Evolutionary conservation across 805 yeast species (phyloP), one percentile per base, ranked within the genome.

Genomic region (Suhomyces xylopsoci): DNA sequence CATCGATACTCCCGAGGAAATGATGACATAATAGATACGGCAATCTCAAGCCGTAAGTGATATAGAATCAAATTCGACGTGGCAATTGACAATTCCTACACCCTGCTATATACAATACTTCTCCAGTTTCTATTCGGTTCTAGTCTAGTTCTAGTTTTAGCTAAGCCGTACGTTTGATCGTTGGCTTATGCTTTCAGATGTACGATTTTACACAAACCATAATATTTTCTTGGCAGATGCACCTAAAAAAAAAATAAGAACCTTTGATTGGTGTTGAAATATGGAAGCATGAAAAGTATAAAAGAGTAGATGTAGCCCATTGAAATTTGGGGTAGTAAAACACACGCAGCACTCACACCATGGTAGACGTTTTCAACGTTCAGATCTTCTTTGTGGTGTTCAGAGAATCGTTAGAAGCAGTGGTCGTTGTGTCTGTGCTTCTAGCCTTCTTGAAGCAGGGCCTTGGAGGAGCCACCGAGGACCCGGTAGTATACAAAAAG

Each of bases 321-420:
- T 5, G 14, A 38, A 17, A 19, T 19, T 19, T 12, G 32, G 12
- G 3, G 24, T 38, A 9, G 24, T 17, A 17, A 17, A n/a, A 38
- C 12, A 38, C 32, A 28, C 32, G 24, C 24, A 19, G 12, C 9
- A 3, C 24, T 19, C 42, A 9, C 25, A 36, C 17, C 42, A 78
- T 78, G 82, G 81, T 69, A 26, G 65, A 78, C 72, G 87, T 86
- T 40, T 87, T 87, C 68, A 82, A 85, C 65, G 85, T 82, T 44
- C 85, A 82, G 61, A 85, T 91, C 56, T 91, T 90, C 78, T 90
- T 91, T 73, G 87, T 92, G 60, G 94, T 91, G 54, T 87, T 93
- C 70, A 87, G 99, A 79, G 99, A 93, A 76, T 78, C 96, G 49
- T 77, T 93, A 58, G 99, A 93, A 74, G 99, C 98, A 17, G 85